Base-by-base conservation (phyloP, 768 basidiomycete genomes). In the Lactifluus rugatus region DNA sequence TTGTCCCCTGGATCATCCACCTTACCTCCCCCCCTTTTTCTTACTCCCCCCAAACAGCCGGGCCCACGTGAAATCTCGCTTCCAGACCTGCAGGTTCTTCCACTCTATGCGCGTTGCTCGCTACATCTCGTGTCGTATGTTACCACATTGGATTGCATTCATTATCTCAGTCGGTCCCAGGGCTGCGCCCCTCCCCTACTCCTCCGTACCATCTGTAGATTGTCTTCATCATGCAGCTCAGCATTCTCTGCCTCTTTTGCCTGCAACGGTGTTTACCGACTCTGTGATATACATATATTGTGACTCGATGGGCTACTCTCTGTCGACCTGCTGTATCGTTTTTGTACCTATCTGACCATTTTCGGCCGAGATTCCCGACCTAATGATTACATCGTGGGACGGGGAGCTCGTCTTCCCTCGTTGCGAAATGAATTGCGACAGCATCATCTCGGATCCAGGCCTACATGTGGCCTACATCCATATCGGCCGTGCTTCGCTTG, bases 231-330 rank as follows among this genome's bases (percentile, higher is more conserved):
- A 42, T 52, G 44, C 44, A 7, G 37, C 54, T 55, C 53, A 23
- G 19, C 49, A 8, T 32, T n/a, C 32, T 28, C 16, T 32, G 41
- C n/a, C 32, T 37, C 37, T 28, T 51, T 37, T 39, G 16, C 49
- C 25, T 39, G 49, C 59, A 60, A 56, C 49, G 54, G 59, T 56
- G 50, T 45, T 54, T 45, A 52, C 59, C 54, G 36, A 60, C 53
- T 47, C 59, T 60, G 59, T 60, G 59, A 60, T 41, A 60, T 60
- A 60, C 59, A 60, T 59, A 45, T 31, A 42, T 34, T 54, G 57
- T 58, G 58, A 49, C 32, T 42, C 25, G 19, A 50, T 34, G 41
- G 37, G 42, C 42, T 52, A 19, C 49, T 56, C 49, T 51, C 28
- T 46, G 36, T 60, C 49, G 48, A 60, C 41, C 37, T 42, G 36